These are phyloP conservation scores for Gentiana dahurica DNA, from an alignment of 257 asterid genomes.

Conservation along the genomic window DNA sequence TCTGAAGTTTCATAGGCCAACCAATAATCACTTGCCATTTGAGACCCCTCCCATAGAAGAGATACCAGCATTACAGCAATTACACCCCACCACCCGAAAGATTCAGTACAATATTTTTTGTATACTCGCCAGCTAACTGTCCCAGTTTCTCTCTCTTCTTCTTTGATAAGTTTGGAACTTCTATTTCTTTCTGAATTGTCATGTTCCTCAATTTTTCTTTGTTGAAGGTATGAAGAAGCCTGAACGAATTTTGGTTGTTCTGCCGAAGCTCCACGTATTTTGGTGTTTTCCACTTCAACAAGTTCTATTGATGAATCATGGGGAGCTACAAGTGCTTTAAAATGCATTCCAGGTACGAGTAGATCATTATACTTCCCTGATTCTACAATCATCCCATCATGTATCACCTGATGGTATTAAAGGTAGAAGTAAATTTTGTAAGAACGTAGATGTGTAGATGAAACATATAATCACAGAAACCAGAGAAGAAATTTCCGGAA, in stretches of 20 bases:
- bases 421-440: not conserved
- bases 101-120: constrained; percentile 73
- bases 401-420: constrained; percentile 57
- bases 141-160: constrained; percentile 83
- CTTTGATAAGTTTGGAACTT: constrained; percentile 71
- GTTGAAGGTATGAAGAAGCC: constrained; percentile 28
- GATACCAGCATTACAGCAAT: constrained; percentile 35
- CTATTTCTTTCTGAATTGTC: constrained; percentile 25
- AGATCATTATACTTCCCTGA: constrained; percentile 70
- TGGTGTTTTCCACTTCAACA: constrained; percentile 63
- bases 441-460: not conserved
- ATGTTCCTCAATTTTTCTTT: constrained; percentile 38
- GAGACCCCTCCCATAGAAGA: constrained; percentile 60
- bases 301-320: constrained; percentile 93
- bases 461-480: not conserved
- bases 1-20: constrained; percentile 81
- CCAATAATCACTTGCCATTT: constrained; percentile 85
- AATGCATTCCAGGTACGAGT: constrained; percentile 53
- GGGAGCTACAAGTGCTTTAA: constrained; percentile 69
- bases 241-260: constrained; percentile 25
- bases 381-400: constrained; percentile 76
- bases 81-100: constrained; percentile 89
- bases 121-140: constrained; percentile 66
- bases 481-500: too few species aligned
- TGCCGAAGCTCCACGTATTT: constrained; percentile 20